Conservation (phyloP, 768 basidiomycete genomes). For the Suillus discolor region DNA sequence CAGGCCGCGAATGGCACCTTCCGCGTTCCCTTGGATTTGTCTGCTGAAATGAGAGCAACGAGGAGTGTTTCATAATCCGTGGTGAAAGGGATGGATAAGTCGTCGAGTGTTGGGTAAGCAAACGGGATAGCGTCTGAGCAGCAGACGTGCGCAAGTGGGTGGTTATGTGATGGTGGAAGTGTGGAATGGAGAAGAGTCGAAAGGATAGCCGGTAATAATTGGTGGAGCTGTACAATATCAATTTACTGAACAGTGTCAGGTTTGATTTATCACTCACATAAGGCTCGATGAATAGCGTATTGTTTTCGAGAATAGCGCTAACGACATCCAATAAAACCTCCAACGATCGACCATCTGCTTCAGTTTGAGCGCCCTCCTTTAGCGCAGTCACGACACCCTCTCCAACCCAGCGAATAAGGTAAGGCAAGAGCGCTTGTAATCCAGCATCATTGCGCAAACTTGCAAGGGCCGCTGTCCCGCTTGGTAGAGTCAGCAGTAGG, state of each 20-base stretch:
- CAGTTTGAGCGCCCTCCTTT: constrained; percentile 48
- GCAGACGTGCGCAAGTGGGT: constrained; percentile 78
- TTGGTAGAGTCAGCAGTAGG: constrained; percentile 65
- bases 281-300: constrained; percentile 91
- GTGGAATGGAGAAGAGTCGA: constrained; percentile 89
- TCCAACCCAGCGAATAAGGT: constrained; percentile 92
- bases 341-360: constrained; percentile 69
- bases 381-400: constrained; percentile 79
- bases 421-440: constrained; percentile 87
- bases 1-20: constrained; percentile 88
- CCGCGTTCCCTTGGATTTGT: constrained; percentile 80
- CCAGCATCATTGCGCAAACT: constrained; percentile 90
- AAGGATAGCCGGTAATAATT: constrained; percentile 91
- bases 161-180: constrained; percentile 70
- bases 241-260: not conserved
- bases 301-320: constrained; percentile 82
- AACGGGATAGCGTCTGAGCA: constrained; percentile 79
- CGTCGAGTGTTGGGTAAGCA: constrained; percentile 82
- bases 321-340: constrained; percentile 86
- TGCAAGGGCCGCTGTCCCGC: constrained; percentile 85
- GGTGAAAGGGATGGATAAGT: constrained; percentile 87
- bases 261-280: constrained; percentile 65
- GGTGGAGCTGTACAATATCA: constrained; percentile 71
- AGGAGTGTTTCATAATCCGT: constrained; percentile 91
- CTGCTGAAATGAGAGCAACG: constrained; percentile 74